phyloP scores from a whole-genome alignment of 768 basidiomycete genomes.

The Pleurotus salmoneostramineus region DNA sequence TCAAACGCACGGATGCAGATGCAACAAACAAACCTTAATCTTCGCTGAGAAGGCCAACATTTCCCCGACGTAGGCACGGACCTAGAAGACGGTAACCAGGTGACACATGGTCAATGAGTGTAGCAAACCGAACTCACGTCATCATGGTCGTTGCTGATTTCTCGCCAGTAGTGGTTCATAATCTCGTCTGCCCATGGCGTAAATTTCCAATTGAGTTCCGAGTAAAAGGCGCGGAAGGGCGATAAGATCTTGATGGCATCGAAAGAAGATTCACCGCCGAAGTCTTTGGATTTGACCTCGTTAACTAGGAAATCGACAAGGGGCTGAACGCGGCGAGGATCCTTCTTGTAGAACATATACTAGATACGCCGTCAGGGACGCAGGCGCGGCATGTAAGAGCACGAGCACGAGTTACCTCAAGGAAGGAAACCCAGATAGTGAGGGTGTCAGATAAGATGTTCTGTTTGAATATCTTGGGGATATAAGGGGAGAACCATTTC shows the following conservation, averaged over 20 bases:
- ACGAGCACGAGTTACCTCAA: slow-evolving; percentile 45
- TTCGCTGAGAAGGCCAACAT: slow-evolving; percentile 68
- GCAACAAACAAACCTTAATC: slow-evolving; percentile 48
- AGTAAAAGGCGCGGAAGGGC: slow-evolving; percentile 66
- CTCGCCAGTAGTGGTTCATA: slow-evolving; percentile 64
- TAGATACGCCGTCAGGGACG: slow-evolving; percentile 21
- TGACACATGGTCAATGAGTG: neutral
- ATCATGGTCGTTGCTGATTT: slow-evolving; percentile 74
- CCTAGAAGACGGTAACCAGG: slow-evolving; percentile 30
- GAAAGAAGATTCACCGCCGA: slow-evolving; percentile 78
- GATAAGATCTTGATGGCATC: slow-evolving; percentile 69
- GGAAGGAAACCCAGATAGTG: slow-evolving; percentile 72
- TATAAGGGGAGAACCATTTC: slow-evolving; percentile 74
- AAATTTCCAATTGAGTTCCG: slow-evolving; percentile 79
- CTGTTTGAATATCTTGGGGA: slow-evolving; percentile 61
- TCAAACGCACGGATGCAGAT: neutral
- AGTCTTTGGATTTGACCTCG: slow-evolving; percentile 66
- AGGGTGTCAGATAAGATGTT: slow-evolving; percentile 83
- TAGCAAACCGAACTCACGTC: slow-evolving; percentile 42
- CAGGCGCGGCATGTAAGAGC: neutral
- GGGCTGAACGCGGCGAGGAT: slow-evolving; percentile 80
- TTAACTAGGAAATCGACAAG: slow-evolving; percentile 71
- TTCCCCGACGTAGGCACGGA: slow-evolving; percentile 74
- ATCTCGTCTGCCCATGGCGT: slow-evolving; percentile 70
- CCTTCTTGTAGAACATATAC: slow-evolving; percentile 76